Conservation (phyloP, 805 yeast species). For the Candida succiphila region DNA sequence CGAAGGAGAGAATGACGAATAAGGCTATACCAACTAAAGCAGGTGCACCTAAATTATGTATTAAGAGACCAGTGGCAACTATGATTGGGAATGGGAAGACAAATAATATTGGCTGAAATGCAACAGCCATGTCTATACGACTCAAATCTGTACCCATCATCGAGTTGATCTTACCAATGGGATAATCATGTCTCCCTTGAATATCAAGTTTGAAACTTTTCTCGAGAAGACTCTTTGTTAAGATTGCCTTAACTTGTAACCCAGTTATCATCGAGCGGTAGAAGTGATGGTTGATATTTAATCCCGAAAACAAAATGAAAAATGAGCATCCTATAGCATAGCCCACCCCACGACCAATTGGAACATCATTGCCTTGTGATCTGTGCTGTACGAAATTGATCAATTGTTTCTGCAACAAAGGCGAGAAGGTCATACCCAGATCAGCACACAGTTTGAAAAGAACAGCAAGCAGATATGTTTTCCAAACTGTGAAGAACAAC, state of each 20-base stretch:
- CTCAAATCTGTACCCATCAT: conserved; percentile 65
- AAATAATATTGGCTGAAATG: conserved; percentile 50
- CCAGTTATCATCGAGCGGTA: conserved; percentile 48
- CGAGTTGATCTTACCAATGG: conserved; percentile 65
- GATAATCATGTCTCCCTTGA: conserved; percentile 49
- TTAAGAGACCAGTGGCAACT: conserved; percentile 52
- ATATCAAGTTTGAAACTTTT: conserved; percentile 51
- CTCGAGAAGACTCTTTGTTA: conserved; percentile 52
- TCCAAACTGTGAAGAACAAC: conserved; percentile 34
- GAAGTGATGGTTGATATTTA: conserved; percentile 46
- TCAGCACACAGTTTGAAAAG: conserved; percentile 31
- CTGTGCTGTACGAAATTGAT: conserved; percentile 46
- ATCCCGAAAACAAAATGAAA: conserved; percentile 35
- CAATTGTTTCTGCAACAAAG: conserved; percentile 49
- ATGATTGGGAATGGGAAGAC: conserved; percentile 50
- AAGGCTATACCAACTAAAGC: conserved; percentile 66
- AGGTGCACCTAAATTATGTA: conserved; percentile 60
- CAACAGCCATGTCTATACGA: conserved; percentile 57
- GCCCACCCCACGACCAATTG: conserved; percentile 53
- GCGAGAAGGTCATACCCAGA: conserved; percentile 40
- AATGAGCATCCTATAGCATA: conserved; percentile 55
- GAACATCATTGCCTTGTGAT: conserved; percentile 27
- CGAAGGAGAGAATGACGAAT: conserved; percentile 36
- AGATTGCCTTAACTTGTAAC: conserved; percentile 50
- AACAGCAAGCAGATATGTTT: conserved; percentile 29